phyloP scores from a whole-genome alignment of 2,329 filamentous ascomycete genomes.

The Aspergillus ibericus region DNA sequence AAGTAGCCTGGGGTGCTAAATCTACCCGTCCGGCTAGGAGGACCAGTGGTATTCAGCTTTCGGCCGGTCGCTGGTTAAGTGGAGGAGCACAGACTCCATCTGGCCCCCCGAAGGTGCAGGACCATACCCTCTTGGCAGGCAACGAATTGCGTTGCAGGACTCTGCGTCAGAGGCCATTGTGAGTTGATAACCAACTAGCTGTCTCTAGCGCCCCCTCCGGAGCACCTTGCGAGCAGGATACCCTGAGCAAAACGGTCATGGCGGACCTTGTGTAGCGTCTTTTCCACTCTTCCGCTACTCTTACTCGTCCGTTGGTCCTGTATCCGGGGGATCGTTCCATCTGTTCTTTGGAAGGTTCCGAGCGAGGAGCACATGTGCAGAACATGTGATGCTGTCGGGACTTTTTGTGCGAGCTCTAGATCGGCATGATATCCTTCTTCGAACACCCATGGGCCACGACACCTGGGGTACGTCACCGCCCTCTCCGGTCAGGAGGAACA shows the following conservation, averaged over 20 bases:
- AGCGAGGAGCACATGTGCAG: not conserved
- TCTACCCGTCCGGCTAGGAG: not conserved
- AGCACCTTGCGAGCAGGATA: not conserved
- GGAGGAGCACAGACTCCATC: conserved; percentile 18
- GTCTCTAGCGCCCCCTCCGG: not conserved
- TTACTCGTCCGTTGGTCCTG: not conserved
- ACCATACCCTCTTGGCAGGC: conserved; percentile 15
- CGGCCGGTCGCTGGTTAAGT: conserved; percentile 11
- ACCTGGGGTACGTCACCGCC: not conserved
- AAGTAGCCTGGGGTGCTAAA: conserved; percentile 1
- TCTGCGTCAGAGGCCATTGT: conserved; percentile 14
- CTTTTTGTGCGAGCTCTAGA: not conserved
- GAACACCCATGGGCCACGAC: not conserved
- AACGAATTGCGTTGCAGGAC: conserved; percentile 14
- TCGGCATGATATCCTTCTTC: not conserved
- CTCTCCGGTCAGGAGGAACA: not conserved
- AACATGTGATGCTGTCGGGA: conserved; percentile 1
- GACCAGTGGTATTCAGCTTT: not conserved
- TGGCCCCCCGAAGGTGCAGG: conserved; percentile 14
- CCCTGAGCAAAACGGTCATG: not conserved
- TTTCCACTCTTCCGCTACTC: not conserved
- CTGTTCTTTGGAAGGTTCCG: not conserved
- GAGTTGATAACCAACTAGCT: conserved; percentile 1
- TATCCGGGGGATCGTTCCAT: not conserved
- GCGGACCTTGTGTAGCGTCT: conserved; percentile 7